These are phyloP conservation scores for Mortierella sp. DNA, from an alignment of 371 early-diverging fungal genomes.

Conservation along the genomic window DNA sequence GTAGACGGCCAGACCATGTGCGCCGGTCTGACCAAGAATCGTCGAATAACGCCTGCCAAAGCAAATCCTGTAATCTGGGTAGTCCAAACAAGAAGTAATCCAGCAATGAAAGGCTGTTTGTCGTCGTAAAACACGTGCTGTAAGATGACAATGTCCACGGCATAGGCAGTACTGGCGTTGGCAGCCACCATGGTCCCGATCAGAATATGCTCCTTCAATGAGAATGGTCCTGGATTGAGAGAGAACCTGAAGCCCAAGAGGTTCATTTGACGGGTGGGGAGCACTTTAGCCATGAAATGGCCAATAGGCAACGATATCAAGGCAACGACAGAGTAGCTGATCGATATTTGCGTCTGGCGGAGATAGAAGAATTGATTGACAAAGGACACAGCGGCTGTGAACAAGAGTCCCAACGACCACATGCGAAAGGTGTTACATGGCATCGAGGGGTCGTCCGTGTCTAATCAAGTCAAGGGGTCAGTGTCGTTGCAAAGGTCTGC, in stretches of 20 bases:
- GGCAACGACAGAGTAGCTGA: constrained; percentile 59
- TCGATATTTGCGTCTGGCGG: constrained; percentile 58
- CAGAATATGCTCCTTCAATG: constrained; percentile 78
- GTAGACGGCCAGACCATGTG: constrained; percentile 88
- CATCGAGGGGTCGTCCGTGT: constrained; percentile 51
- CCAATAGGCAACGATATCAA: constrained; percentile 63
- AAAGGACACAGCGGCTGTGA: constrained; percentile 57
- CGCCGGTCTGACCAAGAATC: constrained; percentile 67
- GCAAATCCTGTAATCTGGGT: constrained; percentile 75
- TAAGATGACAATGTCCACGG: constrained; percentile 61
- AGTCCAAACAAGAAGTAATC: constrained; percentile 58
- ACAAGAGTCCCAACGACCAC: constrained; percentile 62
- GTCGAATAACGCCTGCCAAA: constrained; percentile 70
- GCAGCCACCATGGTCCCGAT: constrained; percentile 53
- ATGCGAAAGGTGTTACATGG: constrained; percentile 70
- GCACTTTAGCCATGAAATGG: constrained; percentile 56
- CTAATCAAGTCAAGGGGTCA: not conserved
- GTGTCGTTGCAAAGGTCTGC: not conserved
- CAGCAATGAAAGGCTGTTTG: constrained; percentile 56
- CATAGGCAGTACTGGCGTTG: constrained; percentile 56
- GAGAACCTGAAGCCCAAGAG: constrained; percentile 52
- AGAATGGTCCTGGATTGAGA: constrained; percentile 82
- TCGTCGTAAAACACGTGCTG: constrained; percentile 60
- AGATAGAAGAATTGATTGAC: constrained; percentile 70
- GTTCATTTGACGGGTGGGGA: constrained; percentile 45